Evolutionary conservation across 2,329 filamentous ascomycete genomes (phyloP), one percentile per base, ranked within the genome.

Genomic region (Ambrosiella beaveri): DNA sequence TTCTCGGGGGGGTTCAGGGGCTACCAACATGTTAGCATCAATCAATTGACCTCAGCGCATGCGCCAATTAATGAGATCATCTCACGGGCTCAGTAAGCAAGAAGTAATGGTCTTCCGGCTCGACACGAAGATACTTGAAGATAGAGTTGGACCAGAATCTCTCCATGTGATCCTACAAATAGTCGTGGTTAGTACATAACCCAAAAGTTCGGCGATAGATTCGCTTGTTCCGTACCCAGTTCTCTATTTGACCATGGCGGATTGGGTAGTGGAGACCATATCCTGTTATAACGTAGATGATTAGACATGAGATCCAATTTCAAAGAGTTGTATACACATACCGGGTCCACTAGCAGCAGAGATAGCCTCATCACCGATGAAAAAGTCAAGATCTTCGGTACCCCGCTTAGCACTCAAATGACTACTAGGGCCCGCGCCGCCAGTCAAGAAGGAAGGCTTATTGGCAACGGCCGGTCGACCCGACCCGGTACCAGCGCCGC

Each of bases 141-240:
- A 98, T 98, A 63, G 93, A 98, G 75, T 97, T 97, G 64, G 94
- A 97, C 93, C 93, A 98, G 75, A 97, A 98, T 63, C 93, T 85
- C 72, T 98, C 93, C 93, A 98, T 98, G 67, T 96, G 88, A 73
- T 98, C 93, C 87, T 93, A 64, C 5, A 61, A 27, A 57, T 62
- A 50, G 61, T 12, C 37, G 17, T 19, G 37, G 44, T 58, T 58
- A 58, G 51, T 45, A 41, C 35, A 15, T 38, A n/a, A n/a, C 11
- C n/a, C 35, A 13, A n/a, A 6, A 66, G 72, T 63, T 71, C 68
- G 61, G 40, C 4, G n/a, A 61, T 55, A 39, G n/a, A 3, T 35
- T 13, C 7, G 19, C 38, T 11, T 51, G n/a, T 13, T 39, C 62
- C 80, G 59, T 75, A 93, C 87, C 93, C 93, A 98, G 70, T 98